Percentiles rank a stretch among this genome's conserved stretches.
Evolutionary conservation across 495 filamentous ascomycete species (phyloP).

Genomic region (Pseudotulostoma volvatum): DNA sequence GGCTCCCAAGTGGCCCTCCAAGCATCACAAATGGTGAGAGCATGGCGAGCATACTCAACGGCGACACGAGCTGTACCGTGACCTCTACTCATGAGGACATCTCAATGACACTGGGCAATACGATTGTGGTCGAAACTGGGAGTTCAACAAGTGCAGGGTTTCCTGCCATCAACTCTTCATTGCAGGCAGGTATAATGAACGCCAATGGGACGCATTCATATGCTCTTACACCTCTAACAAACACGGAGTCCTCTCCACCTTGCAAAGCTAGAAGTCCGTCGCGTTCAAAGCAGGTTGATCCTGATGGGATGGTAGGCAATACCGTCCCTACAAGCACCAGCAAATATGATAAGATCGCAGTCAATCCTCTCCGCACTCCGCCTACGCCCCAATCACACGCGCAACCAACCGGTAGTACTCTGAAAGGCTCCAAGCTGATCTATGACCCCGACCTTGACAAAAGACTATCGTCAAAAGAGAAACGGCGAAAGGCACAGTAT

Average conservation of each 20-base stretch:
- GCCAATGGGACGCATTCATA: slow-evolving; percentile 33
- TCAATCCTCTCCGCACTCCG: slow-evolving; percentile 35
- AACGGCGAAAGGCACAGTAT: slow-evolving; percentile 54
- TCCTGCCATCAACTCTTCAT: slow-evolving; percentile 38
- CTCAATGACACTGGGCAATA: slow-evolving; percentile 3
- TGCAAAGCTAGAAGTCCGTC: slow-evolving; percentile 38
- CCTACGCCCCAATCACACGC: slow-evolving; percentile 38
- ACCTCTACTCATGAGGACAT: background rate
- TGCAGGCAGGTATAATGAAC: slow-evolving; percentile 23
- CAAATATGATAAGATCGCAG: slow-evolving; percentile 14
- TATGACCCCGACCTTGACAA: slow-evolving; percentile 63
- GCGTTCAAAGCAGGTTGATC: slow-evolving; percentile 15
- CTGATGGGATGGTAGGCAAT: slow-evolving; percentile 8
- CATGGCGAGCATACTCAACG: background rate
- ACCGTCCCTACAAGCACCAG: slow-evolving; percentile 1
- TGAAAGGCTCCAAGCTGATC: slow-evolving; percentile 50
- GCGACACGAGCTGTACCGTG: background rate
- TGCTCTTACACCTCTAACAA: slow-evolving; percentile 61
- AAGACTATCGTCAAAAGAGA: slow-evolving; percentile 41
- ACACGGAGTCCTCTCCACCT: slow-evolving; percentile 57
- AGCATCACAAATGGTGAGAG: background rate
- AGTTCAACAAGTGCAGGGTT: slow-evolving; percentile 50
- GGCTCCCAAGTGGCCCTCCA: background rate
- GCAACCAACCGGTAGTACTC: slow-evolving; percentile 41
- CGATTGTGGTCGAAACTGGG: slow-evolving; percentile 44